Evolutionary conservation across 495 filamentous ascomycete species (phyloP), one percentile per base, ranked within the genome.

Genomic region (Bacidia rubella): DNA sequence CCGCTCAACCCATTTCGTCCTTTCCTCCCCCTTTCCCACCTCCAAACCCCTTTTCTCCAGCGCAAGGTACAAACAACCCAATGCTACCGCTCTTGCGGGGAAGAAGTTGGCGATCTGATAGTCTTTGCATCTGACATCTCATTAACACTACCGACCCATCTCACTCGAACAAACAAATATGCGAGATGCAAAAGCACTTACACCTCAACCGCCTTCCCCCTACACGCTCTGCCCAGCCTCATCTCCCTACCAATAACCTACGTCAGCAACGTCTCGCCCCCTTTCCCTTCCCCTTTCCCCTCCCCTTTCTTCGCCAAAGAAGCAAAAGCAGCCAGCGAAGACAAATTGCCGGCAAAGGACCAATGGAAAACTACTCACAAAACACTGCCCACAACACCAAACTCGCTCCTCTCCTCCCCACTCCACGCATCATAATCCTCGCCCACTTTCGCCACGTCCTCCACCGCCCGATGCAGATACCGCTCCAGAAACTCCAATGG

Each of bases 51-150:
- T 47, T 17, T 60, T 55, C 49, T 66, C 56, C 44, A 68, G 49
- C 23, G 58, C 60, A 32, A 63, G 43, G 42, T 61, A 63, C 20
- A 71, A 43, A 47, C 63, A 66, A 41, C 68, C 70, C 12, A 60
- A 63, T 2, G 69, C 69, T 32, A 72, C 61, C 5, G 60, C 62
- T 38, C 69, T 54, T 7, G 63, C 64, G n/a, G 68, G 64, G 49
- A 66, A 72, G 21, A 66, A 63, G 53, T 61, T 69, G 10, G 62
- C 61, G 10, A 71, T n/a, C n/a, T n/a, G n/a, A n/a, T n/a, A n/a
- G n/a, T n/a, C n/a, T n/a, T n/a, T n/a, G n/a, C n/a, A n/a, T n/a
- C n/a, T n/a, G n/a, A n/a, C n/a, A n/a, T n/a, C n/a, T n/a, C n/a
- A n/a, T n/a, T n/a, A n/a, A n/a, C n/a, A n/a, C n/a, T n/a, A n/a